Conservation (phyloP, 192 early-diverging fungal species). For the Endogone sp. region DNA sequence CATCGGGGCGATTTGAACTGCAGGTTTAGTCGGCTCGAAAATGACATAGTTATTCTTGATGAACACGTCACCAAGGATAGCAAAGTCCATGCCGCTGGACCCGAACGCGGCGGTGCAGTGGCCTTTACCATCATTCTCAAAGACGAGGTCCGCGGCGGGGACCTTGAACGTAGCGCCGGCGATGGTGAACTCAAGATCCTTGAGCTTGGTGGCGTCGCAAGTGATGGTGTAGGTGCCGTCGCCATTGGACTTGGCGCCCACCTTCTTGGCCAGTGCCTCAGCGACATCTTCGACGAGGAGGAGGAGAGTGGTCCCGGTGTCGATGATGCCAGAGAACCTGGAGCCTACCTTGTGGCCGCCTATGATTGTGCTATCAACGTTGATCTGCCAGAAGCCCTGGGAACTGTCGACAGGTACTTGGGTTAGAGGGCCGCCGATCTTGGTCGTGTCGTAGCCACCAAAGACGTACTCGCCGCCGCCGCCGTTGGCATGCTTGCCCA, state of each 20-base stretch:
- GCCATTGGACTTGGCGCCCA: slow-evolving; percentile 14
- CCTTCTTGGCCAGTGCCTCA: slow-evolving; percentile 12
- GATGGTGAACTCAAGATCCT: slow-evolving; percentile 28
- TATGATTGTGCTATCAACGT: slow-evolving; percentile 25
- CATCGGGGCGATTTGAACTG: slow-evolving; percentile 27
- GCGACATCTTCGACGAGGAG: slow-evolving; percentile 22
- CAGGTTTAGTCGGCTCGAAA: slow-evolving; percentile 25
- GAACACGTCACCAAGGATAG: slow-evolving; percentile 44
- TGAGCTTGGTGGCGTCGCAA: slow-evolving; percentile 19
- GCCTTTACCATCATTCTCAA: slow-evolving; percentile 5
- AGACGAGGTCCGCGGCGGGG: slow-evolving; percentile 33
- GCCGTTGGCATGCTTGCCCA: slow-evolving; percentile 36
- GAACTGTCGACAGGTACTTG: slow-evolving; percentile 35
- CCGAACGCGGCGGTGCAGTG: slow-evolving; percentile 34
- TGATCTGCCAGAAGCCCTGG: slow-evolving; percentile 19
- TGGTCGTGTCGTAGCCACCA: slow-evolving; percentile 38
- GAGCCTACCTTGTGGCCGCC: slow-evolving; percentile 27
- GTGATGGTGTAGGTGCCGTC: slow-evolving; percentile 21
- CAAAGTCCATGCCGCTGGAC: slow-evolving; percentile 21
- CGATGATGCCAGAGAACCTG: slow-evolving; percentile 33
- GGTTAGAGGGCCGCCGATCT: slow-evolving; percentile 39
- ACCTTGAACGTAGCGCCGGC: slow-evolving; percentile 31
- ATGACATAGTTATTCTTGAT: slow-evolving; percentile 47
- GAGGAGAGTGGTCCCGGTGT: slow-evolving; percentile 39
- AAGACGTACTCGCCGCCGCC: slow-evolving; percentile 47